Evolutionary conservation across 352 stramenopile species (phyloP), one percentile per base, ranked within the genome.

Genomic region (Pythium oligandrum): DNA sequence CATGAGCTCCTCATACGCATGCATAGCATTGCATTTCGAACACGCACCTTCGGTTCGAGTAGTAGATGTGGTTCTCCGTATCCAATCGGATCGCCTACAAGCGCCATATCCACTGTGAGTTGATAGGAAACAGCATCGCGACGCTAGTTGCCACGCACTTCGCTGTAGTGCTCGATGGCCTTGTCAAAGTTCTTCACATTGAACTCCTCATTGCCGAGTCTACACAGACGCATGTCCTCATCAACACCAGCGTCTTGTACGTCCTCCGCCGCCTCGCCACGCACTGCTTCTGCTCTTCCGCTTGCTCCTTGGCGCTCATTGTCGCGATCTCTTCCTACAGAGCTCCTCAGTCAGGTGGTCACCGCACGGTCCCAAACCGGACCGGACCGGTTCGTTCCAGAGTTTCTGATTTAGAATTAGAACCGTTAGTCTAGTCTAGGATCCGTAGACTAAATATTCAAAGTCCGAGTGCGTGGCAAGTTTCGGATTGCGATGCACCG

Each of bases 171-270:
- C 56, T 86, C 75, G 52, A 88, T 68, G 43, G 81, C 81, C 60
- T 88, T 86, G 61, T 73, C 78, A 48, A 88, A 92, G 75, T 86
- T 90, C 65, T 93, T 93, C 44, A 77, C 57, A 54, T 90, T 93
- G 63, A 93, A 93, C 62, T 93, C 83, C 43, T 90, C 79, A 57
- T 93, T 93, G 31, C 83, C 83, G 34, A 93, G 69, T 26, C 75
- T 88, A 45, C 40, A 11, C 9, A 57, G 40, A 48, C 32, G 9
- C 31, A 55, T 30, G 17, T 9, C 49, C 38, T 51, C 3, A 17
- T 32, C 8, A 3, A 33, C 9, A 48, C 44, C 32, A 26, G 43
- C 17, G 43, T 7, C 43, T 8, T 50, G 9, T 51, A 37, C 36
- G 6, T 33, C 53, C 43, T 10, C 0, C 33, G 17, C 26, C 34